phyloP scores from a whole-genome alignment of 768 basidiomycete genomes.

The Terana coerulea region DNA sequence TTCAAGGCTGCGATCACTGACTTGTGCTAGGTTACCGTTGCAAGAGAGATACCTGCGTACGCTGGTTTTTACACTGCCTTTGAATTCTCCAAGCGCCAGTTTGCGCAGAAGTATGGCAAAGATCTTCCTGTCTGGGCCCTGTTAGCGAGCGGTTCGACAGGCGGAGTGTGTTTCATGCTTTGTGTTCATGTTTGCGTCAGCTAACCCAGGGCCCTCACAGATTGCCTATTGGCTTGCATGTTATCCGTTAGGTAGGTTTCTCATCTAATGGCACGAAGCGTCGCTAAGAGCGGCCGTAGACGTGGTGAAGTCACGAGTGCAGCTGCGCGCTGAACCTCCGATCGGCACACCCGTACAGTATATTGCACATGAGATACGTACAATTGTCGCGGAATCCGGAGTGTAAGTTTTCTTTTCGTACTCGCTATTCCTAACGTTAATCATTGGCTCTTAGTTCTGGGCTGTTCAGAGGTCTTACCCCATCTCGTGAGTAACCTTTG shows the following conservation, averaged over 20 bases:
- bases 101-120: slow-evolving; percentile 57
- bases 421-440: not conserved
- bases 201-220: slow-evolving; percentile 27
- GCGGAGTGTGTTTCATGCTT: slow-evolving; percentile 54
- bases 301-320: slow-evolving; percentile 88
- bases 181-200: not conserved
- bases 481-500: slow-evolving; percentile 55
- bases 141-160: slow-evolving; percentile 77
- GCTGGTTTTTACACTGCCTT: slow-evolving; percentile 78
- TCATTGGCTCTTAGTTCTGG: slow-evolving; percentile 40
- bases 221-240: slow-evolving; percentile 93
- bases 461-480: slow-evolving; percentile 70
- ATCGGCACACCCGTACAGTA: slow-evolving; percentile 71
- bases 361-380: slow-evolving; percentile 64
- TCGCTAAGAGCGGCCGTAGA: no score
- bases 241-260: slow-evolving; percentile 70
- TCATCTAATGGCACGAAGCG: not conserved
- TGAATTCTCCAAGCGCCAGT: slow-evolving; percentile 83
- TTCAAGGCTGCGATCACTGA: no score
- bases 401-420: slow-evolving; percentile 42
- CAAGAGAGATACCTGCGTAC: slow-evolving; percentile 94
- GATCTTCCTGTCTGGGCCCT: slow-evolving; percentile 83
- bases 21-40: slow-evolving; percentile 74
- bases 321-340: slow-evolving; percentile 74
- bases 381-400: slow-evolving; percentile 69